Evolutionary conservation across 345 rosid species (phyloP), one percentile per base, ranked within the genome.

Genomic region (Eucalyptus marginata): DNA sequence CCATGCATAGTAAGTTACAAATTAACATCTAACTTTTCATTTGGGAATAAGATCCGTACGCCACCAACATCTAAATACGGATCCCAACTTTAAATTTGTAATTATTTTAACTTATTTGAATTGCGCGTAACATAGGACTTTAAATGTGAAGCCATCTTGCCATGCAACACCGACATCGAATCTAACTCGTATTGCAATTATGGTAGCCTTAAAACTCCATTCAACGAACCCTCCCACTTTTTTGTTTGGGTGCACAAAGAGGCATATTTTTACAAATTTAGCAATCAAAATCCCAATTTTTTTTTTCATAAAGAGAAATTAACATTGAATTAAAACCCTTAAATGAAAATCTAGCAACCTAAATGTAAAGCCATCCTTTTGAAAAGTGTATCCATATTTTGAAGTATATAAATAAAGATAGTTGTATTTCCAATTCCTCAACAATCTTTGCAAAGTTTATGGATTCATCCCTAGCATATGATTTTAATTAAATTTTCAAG

Each of bases 1-100:
- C 2, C 10, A 14, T 64, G 20, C 36, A n/a, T 15, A n/a, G 40
- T n/a, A 64, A 64, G 5, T 64, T n/a, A n/a, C 3, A 0, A 64
- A 64, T 3, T 29, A n/a, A 64, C 36, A 13, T 1, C 14, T 7
- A n/a, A 7, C 10, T 7, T 64, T 64, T n/a, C 76, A 0, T 64
- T 29, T 0, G 5, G 3, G 3, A 64, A 29, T 10, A n/a, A 14
- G 17, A 14, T 11, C 5, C 2, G 0, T 14, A n/a, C 0, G 10
- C 20, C 3, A 1, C 40, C 36, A 0, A n/a, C 20, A n/a, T 15
- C 8, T 1, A 7, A n/a, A 29, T 29, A 4, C 0, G 10, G 10
- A 14, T n/a, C 20, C 3, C 20, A 15, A 20, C 76, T 6, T n/a
- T 7, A 64, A 64, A 64, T 3, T 64, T 64, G 2, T n/a, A n/a